Evolutionary conservation across 805 yeast species (phyloP).

Genomic region (Cyberlindnera amylophila): DNA sequence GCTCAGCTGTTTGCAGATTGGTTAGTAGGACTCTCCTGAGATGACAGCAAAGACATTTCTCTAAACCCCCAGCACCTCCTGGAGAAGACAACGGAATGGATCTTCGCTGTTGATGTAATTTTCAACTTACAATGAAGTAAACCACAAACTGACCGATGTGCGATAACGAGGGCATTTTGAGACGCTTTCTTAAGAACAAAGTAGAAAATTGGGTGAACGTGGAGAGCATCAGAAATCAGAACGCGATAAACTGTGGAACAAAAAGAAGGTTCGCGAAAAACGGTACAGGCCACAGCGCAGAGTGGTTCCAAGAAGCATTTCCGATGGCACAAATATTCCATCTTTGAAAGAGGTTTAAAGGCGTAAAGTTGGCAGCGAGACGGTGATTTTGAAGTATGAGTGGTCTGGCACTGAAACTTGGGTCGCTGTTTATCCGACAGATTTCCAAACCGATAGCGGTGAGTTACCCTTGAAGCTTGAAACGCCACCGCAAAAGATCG

Average conservation of each 20-base stretch:
- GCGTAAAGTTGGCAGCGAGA: neutral
- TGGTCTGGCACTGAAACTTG: slow-evolving; percentile 69
- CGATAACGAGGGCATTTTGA: slow-evolving; percentile 12
- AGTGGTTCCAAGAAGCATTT: too few relatives aligned
- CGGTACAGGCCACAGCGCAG: neutral
- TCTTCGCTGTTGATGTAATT: too few relatives aligned
- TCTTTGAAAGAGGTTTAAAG: neutral
- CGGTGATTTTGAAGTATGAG: slow-evolving; percentile 47
- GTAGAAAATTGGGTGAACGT: neutral
- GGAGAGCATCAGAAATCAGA: neutral
- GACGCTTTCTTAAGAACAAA: neutral
- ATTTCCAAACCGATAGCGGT: slow-evolving; percentile 74
- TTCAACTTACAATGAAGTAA: slow-evolving; percentile 15
- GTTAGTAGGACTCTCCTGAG: slow-evolving; percentile 4
- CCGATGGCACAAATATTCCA: too few relatives aligned
- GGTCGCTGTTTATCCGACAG: slow-evolving; percentile 68
- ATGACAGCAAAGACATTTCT: too few relatives aligned
- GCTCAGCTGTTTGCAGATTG: slow-evolving; percentile 27
- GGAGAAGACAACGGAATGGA: too few relatives aligned
- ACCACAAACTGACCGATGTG: slow-evolving; percentile 17
- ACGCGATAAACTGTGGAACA: neutral
- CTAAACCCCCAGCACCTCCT: neutral
- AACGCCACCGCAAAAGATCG: neutral
- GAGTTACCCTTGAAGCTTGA: neutral
- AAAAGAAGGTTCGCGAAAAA: neutral